Evolutionary conservation across 176 grass and related monocot species (phyloP).

Genomic region (Leersia perrieri): DNA sequence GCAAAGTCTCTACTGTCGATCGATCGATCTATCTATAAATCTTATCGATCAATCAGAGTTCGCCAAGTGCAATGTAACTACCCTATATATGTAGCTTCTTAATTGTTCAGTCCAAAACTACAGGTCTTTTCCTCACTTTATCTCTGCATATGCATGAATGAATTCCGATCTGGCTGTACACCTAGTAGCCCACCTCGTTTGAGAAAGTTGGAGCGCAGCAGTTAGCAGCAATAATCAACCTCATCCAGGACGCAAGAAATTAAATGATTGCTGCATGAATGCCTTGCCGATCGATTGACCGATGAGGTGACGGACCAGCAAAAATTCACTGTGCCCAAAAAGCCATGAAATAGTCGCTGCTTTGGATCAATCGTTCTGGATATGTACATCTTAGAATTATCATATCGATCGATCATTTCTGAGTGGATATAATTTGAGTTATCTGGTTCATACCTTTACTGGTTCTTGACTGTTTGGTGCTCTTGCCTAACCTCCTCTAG

Average conservation of each 20-base stretch:
- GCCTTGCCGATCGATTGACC: constrained; percentile 8
- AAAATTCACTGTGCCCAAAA: background rate
- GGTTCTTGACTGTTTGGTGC: background rate
- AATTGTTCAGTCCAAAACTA: background rate
- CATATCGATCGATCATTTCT: background rate
- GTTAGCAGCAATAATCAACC: background rate
- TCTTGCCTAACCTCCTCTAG: constrained; percentile 8
- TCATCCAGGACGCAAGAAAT: constrained; percentile 28
- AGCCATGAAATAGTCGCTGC: background rate
- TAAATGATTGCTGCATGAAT: constrained; percentile 6
- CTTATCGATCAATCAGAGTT: background rate
- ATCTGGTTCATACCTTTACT: background rate
- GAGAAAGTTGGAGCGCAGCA: background rate
- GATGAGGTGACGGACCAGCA: constrained; percentile 30
- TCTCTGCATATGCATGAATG: background rate
- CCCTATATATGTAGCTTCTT: background rate
- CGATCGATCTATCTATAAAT: background rate
- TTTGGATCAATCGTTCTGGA: constrained; percentile 27
- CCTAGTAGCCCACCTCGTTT: background rate
- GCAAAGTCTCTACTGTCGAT: no score
- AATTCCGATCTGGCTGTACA: background rate
- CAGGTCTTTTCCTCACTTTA: background rate
- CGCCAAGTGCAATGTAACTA: background rate
- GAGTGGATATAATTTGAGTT: background rate
- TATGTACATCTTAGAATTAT: constrained; percentile 29